A percentile compares a stretch with the other conserved stretches of the same genome.
Evolutionary conservation across 495 filamentous ascomycete genomes (phyloP).

Genomic region (Tuber brumale): DNA sequence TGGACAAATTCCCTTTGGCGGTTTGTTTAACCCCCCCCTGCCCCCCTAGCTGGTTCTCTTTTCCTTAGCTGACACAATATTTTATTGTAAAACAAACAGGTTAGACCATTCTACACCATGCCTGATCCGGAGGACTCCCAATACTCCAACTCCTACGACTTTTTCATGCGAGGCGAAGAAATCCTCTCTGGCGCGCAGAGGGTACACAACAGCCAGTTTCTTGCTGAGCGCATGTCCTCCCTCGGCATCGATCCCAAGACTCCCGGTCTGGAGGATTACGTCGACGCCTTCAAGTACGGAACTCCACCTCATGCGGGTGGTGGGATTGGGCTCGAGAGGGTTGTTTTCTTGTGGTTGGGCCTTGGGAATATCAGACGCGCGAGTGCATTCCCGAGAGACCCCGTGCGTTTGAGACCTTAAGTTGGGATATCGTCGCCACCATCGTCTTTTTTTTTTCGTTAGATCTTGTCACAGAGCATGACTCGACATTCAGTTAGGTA

Average conservation of each 20-base stretch:
- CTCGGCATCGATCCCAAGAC: constrained; percentile 64
- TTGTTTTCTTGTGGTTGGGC: constrained; percentile 75
- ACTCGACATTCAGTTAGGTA: neutral
- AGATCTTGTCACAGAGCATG: neutral
- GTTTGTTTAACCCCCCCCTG: constrained; percentile 45
- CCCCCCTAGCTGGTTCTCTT: neutral
- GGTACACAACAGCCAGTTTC: constrained; percentile 70
- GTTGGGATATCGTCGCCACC: neutral
- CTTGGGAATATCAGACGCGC: constrained; percentile 85
- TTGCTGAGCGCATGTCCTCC: constrained; percentile 70
- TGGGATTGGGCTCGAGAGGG: constrained; percentile 81
- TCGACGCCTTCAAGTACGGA: constrained; percentile 80
- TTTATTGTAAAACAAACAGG: neutral
- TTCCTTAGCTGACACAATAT: neutral
- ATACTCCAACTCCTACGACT: constrained; percentile 88
- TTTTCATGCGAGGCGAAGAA: constrained; percentile 90
- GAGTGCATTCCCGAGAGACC: constrained; percentile 76
- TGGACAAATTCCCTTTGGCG: constrained; percentile 83
- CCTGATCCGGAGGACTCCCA: constrained; percentile 66
- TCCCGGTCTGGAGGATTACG: constrained; percentile 72
- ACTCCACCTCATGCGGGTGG: constrained; percentile 85
- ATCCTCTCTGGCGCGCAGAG: constrained; percentile 87
- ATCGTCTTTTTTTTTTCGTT: neutral
- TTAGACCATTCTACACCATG: constrained; percentile 88
- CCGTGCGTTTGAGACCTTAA: constrained; percentile 53